Evolutionary conservation across 768 basidiomycete genomes (phyloP).

Genomic region (Mycena amicta): DNA sequence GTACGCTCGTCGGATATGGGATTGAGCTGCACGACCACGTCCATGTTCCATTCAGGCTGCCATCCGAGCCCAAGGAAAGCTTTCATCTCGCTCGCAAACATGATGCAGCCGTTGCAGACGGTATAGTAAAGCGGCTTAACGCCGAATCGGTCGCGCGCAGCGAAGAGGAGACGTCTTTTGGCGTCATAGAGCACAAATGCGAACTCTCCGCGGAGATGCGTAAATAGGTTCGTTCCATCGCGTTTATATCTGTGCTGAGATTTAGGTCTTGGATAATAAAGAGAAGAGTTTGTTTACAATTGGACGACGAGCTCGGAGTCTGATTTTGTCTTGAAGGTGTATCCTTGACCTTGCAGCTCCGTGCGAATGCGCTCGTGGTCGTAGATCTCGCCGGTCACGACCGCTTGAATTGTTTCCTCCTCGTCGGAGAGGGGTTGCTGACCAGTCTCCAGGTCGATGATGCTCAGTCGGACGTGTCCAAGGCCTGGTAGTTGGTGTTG

Average conservation of each 20-base stretch:
- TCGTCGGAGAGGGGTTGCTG: slow-evolving; percentile 22
- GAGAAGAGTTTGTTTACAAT: slow-evolving; percentile 14
- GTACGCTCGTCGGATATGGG: slow-evolving; percentile 17
- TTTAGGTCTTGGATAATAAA: too few species aligned
- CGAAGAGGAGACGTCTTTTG: slow-evolving; percentile 13
- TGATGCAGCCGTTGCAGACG: slow-evolving; percentile 11
- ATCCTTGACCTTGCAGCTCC: slow-evolving; percentile 13
- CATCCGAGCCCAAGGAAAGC: slow-evolving; percentile 21
- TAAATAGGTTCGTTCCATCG: slow-evolving; percentile 17
- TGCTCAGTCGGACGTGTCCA: slow-evolving; percentile 20
- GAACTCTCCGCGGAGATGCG: slow-evolving; percentile 21
- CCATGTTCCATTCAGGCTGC: slow-evolving; percentile 22
- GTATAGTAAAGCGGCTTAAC: slow-evolving; percentile 27
- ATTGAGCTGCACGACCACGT: slow-evolving; percentile 13
- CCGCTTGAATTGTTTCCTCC: slow-evolving; percentile 10
- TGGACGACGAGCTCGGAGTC: slow-evolving; percentile 23
- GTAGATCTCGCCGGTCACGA: slow-evolving; percentile 23
- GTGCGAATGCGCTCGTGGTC: slow-evolving; percentile 21
- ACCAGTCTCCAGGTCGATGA: slow-evolving; percentile 22
- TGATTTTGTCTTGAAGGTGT: slow-evolving; percentile 18
- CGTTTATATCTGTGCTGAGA: slow-evolving; percentile 25
- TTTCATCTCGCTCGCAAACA: slow-evolving; percentile 24
- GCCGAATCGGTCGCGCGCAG: slow-evolving; percentile 23
- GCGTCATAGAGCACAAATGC: slow-evolving; percentile 25
- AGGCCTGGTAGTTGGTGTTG: slow-evolving; percentile 3